Percentiles rank a stretch among this genome's conserved stretches.
These are phyloP conservation scores for Arthrobotrys iridis DNA, from an alignment of 2,329 filamentous ascomycete genomes.

Conservation along the genomic window DNA sequence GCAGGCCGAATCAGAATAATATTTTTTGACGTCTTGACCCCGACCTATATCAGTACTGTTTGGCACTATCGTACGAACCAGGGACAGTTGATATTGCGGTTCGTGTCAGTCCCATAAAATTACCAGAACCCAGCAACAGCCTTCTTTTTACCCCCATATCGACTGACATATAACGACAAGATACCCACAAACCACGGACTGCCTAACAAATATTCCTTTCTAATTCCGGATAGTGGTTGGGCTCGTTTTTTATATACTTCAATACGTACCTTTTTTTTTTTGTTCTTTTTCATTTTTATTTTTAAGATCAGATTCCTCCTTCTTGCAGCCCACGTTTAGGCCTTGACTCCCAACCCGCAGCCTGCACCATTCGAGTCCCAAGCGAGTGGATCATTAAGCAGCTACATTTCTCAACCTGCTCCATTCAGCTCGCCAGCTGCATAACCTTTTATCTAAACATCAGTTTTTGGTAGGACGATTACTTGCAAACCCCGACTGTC, in stretches of 20 bases:
- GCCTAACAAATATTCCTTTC: constrained; percentile 53
- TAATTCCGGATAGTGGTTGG: constrained; percentile 53
- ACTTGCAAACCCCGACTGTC: constrained; percentile 30
- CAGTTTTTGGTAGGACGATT: constrained; percentile 51
- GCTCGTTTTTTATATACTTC: constrained; percentile 38
- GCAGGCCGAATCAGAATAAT: constrained; percentile 40
- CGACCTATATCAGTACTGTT: constrained; percentile 46
- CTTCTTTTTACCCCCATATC: constrained; percentile 45
- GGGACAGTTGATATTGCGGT: constrained; percentile 47
- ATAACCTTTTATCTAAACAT: constrained; percentile 44
- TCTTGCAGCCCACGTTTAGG: constrained; percentile 40
- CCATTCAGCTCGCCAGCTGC: constrained; percentile 42
- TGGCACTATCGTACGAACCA: constrained; percentile 53
- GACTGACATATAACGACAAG: constrained; percentile 54
- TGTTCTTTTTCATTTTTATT: constrained; percentile 25
- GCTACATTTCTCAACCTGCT: constrained; percentile 29
- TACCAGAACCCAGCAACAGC: constrained; percentile 47
- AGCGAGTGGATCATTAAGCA: constrained; percentile 42
- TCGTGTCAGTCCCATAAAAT: constrained; percentile 54
- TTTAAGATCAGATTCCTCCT: constrained; percentile 19
- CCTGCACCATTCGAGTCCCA: constrained; percentile 41
- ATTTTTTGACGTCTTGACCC: constrained; percentile 51
- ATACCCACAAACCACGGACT: constrained; percentile 54
- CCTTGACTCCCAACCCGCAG: constrained; percentile 37
- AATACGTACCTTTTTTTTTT: constrained; percentile 39